phyloP scores from a whole-genome alignment of 2,329 filamentous ascomycete genomes.

The Capronia epimyces region DNA sequence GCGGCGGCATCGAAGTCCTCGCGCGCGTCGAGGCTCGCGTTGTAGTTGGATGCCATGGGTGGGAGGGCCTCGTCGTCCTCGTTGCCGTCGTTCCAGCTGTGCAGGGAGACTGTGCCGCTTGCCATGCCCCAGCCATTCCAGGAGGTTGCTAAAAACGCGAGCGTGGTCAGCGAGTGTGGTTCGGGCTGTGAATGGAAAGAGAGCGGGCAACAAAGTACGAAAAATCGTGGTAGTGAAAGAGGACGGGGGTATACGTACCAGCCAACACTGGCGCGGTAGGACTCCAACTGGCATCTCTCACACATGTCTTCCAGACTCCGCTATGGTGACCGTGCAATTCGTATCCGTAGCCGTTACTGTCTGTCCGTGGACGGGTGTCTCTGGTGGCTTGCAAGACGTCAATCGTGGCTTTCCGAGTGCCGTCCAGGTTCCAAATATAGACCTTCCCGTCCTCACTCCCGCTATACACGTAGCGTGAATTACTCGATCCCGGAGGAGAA shows the following conservation, averaged over 20 bases:
- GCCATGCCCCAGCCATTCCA: constrained; percentile 74
- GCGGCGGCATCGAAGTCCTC: constrained; percentile 39
- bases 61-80: constrained; percentile 59
- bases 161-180: neutral
- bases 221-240: constrained; percentile 4
- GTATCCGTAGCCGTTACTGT: constrained; percentile 54
- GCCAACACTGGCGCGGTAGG: constrained; percentile 75
- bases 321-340: constrained; percentile 37
- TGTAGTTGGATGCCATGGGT: constrained; percentile 55
- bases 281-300: constrained; percentile 87
- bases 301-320: constrained; percentile 65
- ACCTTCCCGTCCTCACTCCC: constrained; percentile 86
- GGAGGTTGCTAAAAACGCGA: constrained; percentile 58
- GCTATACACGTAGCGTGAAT: constrained; percentile 87
- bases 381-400: constrained; percentile 69
- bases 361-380: constrained; percentile 53
- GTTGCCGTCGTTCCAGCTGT: constrained; percentile 66
- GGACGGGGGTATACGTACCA: constrained; percentile 44
- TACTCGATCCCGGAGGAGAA: constrained; percentile 75
- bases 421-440: constrained; percentile 90
- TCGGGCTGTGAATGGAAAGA: neutral
- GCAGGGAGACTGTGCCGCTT: constrained; percentile 69
- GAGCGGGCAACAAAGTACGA: neutral
- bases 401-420: constrained; percentile 70
- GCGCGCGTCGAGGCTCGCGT: constrained; percentile 52